Conservation (phyloP, 2,329 filamentous ascomycete genomes). For the Ascochyta lentis region DNA sequence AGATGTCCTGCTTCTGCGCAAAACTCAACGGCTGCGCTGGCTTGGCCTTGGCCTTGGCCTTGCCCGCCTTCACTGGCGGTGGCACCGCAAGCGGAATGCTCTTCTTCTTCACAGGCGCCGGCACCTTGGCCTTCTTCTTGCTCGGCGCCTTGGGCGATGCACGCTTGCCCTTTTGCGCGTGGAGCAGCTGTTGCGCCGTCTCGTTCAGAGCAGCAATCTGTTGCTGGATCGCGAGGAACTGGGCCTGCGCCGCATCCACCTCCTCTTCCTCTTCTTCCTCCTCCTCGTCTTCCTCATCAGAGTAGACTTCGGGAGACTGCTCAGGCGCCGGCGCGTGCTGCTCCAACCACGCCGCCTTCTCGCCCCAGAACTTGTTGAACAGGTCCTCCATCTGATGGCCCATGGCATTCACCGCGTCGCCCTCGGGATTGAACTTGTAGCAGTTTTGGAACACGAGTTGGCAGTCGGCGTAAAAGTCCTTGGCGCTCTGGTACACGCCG, state of each 20-base stretch:
- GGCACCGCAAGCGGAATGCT: constrained; percentile 36
- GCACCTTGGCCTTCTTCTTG: constrained; percentile 55
- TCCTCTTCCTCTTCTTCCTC: constrained; percentile 71
- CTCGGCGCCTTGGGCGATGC: constrained; percentile 56
- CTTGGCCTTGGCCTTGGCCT: constrained; percentile 58
- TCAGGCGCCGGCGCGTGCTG: constrained; percentile 73
- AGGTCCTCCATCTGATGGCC: constrained; percentile 76
- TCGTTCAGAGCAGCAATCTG: constrained; percentile 72
- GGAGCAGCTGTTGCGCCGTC: constrained; percentile 64
- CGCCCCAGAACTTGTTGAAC: constrained; percentile 77
- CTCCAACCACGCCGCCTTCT: constrained; percentile 82
- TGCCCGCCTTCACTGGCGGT: constrained; percentile 40
- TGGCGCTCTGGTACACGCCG: constrained; percentile 80
- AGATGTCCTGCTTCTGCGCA: constrained; percentile 90
- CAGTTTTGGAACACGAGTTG: constrained; percentile 88
- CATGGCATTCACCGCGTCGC: constrained; percentile 74
- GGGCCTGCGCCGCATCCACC: constrained; percentile 51
- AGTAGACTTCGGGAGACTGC: constrained; percentile 62
- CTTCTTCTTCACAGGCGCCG: constrained; percentile 36
- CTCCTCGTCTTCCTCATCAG: constrained; percentile 69
- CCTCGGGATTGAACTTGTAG: constrained; percentile 85
- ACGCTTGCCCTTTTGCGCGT: constrained; percentile 58
- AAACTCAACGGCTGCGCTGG: constrained; percentile 72
- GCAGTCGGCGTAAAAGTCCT: constrained; percentile 86
- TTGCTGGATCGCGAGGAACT: constrained; percentile 61